Evolutionary conservation across 495 filamentous ascomycete species (phyloP).

Genomic region (Emericellopsis terricola): DNA sequence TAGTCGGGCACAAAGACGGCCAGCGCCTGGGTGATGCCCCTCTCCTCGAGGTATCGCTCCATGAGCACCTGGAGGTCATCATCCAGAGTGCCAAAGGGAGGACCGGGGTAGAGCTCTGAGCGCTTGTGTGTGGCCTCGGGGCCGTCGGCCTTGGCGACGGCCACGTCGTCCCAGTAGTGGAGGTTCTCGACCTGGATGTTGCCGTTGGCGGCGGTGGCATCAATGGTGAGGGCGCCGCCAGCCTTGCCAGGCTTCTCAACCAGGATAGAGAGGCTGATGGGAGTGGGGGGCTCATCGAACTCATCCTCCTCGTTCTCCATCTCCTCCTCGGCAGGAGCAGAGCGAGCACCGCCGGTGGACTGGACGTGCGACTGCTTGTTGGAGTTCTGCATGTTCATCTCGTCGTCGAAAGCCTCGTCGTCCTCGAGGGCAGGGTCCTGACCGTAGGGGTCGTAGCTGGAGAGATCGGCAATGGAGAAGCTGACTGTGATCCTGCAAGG

Average conservation of each 20-base stretch:
- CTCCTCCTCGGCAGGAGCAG: conserved; percentile 35
- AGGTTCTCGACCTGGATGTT: conserved; percentile 81
- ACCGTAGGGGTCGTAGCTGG: conserved; percentile 46
- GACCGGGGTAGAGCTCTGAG: conserved; percentile 71
- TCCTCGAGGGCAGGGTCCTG: conserved; percentile 21
- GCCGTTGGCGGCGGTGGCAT: conserved; percentile 75
- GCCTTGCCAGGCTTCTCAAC: conserved; percentile 59
- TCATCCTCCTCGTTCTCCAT: conserved; percentile 23
- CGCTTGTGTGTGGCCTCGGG: conserved; percentile 30
- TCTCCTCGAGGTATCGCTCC: conserved; percentile 88
- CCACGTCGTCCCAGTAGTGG: conserved; percentile 61
- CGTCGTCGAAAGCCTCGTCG: conserved; percentile 13
- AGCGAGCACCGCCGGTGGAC: conserved; percentile 48
- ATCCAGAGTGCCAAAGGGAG: conserved; percentile 84
- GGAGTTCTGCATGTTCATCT: conserved; percentile 5
- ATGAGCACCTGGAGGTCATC: conserved; percentile 84
- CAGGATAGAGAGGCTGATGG: conserved; percentile 68
- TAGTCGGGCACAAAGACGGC: conserved; percentile 89
- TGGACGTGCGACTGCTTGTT: neutral
- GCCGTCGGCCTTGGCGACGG: conserved; percentile 38
- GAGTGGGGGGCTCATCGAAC: conserved; percentile 42
- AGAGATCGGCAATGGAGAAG: conserved; percentile 87
- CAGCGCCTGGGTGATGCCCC: conserved; percentile 74
- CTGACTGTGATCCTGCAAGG: conserved; percentile 65
- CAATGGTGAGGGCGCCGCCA: conserved; percentile 68